phyloP scores from a whole-genome alignment of 176 grass and related monocot species.

The Paspalum notatum region DNA sequence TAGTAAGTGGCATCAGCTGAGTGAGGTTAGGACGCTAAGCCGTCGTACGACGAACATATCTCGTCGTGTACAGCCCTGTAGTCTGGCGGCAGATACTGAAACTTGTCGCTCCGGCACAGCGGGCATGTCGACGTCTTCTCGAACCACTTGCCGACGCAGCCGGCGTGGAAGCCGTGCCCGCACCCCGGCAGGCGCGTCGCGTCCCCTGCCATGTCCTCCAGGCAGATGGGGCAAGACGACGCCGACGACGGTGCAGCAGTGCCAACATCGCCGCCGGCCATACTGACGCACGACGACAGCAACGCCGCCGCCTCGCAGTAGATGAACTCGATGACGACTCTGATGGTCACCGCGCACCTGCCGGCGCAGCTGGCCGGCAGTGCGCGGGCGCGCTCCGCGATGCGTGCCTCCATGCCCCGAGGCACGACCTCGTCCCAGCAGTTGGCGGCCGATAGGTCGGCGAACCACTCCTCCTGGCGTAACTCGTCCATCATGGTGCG shows the following conservation, averaged over 20 bases:
- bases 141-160: neutral
- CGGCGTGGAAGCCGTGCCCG: neutral
- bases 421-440: neutral
- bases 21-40: no score
- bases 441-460: neutral
- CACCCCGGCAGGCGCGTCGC: neutral
- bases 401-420: neutral
- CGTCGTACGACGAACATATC: neutral
- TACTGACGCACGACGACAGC: neutral
- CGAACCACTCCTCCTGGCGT: neutral
- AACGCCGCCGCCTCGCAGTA: neutral
- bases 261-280: neutral
- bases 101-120: neutral
- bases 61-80: neutral
- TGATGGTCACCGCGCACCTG: neutral
- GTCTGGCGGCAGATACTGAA: neutral
- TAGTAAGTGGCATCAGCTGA: no score
- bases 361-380: neutral
- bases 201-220: neutral
- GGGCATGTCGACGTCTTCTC: conserved; percentile 18
- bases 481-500: no score
- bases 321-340: neutral
- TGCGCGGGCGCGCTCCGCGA: neutral
- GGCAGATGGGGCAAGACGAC: neutral
- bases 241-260: no score